Conservation (phyloP, 1,284 basidiomycete species). For the Tylopilus orsonianus region DNA sequence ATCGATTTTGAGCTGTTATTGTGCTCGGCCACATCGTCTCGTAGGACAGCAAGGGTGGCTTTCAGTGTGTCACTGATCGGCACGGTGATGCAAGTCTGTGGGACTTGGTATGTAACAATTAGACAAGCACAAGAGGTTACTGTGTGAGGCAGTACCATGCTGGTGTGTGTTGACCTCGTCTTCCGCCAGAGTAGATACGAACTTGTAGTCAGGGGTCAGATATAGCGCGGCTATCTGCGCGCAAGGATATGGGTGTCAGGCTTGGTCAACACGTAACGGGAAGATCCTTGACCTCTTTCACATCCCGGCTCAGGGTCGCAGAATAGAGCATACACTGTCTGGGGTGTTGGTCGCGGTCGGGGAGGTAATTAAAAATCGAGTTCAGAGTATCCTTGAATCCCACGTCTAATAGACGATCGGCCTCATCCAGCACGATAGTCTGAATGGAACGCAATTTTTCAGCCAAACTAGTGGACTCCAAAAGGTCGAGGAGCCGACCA, state of each 20-base stretch:
- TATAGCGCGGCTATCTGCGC: constrained; percentile 45
- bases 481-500: constrained; percentile 81
- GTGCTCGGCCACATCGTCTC: constrained; percentile 34
- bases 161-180: constrained; percentile 67
- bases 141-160: constrained; percentile 43
- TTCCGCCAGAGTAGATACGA: constrained; percentile 60
- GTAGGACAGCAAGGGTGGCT: constrained; percentile 38
- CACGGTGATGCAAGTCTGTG: constrained; percentile 49
- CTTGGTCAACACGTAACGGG: background rate
- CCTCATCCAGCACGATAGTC: constrained; percentile 88
- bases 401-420: constrained; percentile 87
- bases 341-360: constrained; percentile 32
- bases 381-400: constrained; percentile 82
- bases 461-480: constrained; percentile 45
- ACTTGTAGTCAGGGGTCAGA: constrained; percentile 50
- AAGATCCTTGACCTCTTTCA: constrained; percentile 33
- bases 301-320: constrained; percentile 51
- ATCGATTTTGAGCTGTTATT: constrained; percentile 43
- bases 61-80: constrained; percentile 47
- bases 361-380: constrained; percentile 70
- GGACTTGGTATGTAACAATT: constrained; percentile 35
- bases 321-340: constrained; percentile 85
- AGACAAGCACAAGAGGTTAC: background rate
- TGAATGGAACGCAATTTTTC: constrained; percentile 52
- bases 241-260: constrained; percentile 13